phyloP scores from a whole-genome alignment of 768 basidiomycete species.

The Lepiota brunneoincarnata region DNA sequence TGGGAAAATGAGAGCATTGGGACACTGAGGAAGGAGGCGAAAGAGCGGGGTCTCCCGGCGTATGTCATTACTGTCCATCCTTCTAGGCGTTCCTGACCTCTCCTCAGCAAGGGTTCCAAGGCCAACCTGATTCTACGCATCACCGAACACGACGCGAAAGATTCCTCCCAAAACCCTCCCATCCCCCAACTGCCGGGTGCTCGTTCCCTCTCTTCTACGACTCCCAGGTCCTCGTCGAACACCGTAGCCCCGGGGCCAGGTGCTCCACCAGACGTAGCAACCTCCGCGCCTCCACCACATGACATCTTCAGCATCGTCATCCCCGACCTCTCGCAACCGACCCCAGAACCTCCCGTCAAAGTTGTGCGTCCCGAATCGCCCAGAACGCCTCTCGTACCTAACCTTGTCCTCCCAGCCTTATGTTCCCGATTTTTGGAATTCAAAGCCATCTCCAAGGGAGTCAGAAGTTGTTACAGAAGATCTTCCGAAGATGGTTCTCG shows the following conservation, averaged over 20 bases:
- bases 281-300: conserved; percentile 28
- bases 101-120: conserved; percentile 56
- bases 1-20: conserved; percentile 52
- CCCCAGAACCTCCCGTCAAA: conserved; percentile 44
- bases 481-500: conserved; percentile 42
- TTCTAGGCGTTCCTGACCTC: conserved; percentile 11
- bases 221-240: background rate
- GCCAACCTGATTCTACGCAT: conserved; percentile 52
- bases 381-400: conserved; percentile 5
- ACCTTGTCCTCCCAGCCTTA: conserved; percentile 38
- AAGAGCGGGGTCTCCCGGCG: conserved; percentile 53
- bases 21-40: conserved; percentile 53
- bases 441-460: conserved; percentile 20
- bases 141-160: conserved; percentile 43
- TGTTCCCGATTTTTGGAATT: conserved; percentile 45
- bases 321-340: conserved; percentile 50
- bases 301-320: conserved; percentile 47
- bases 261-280: conserved; percentile 18
- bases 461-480: conserved; percentile 19
- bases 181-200: conserved; percentile 21
- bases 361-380: conserved; percentile 46
- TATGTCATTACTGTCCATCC: conserved; percentile 26
- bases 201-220: conserved; percentile 10
- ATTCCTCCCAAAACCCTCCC: conserved; percentile 20
- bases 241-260: conserved; percentile 20